Conservation (phyloP, 805 yeast species). For the Metschnikowia bowlesiae region DNA sequence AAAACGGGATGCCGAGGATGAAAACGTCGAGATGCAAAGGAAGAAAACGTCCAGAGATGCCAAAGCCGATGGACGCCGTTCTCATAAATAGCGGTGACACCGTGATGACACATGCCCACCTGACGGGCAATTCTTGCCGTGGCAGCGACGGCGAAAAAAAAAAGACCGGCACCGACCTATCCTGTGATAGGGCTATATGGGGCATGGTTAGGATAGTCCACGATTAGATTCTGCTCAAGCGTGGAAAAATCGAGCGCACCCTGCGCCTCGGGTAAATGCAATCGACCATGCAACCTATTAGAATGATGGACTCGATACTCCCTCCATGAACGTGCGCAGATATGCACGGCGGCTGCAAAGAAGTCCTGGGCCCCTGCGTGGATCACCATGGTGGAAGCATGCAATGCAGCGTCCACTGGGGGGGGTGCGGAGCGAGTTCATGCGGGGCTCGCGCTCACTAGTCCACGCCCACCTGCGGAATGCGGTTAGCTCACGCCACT, state of each 20-base stretch:
- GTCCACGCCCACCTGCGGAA: neutral
- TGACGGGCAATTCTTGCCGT: constrained; percentile 3
- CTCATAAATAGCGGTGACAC: neutral
- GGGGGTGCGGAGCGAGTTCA: neutral
- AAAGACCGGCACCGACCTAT: neutral
- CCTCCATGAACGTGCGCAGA: neutral
- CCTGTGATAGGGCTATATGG: neutral
- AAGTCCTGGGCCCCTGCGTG: constrained; percentile 2
- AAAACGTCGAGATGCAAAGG: neutral
- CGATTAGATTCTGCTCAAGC: constrained; percentile 1
- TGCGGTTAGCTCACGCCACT: neutral
- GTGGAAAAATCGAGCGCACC: neutral
- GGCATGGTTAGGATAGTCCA: neutral
- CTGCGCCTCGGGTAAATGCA: neutral
- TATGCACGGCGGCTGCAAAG: constrained; percentile 5
- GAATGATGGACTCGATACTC: neutral
- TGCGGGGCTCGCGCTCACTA: neutral
- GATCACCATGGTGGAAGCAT: constrained; percentile 1
- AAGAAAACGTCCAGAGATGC: neutral
- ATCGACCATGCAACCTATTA: constrained; percentile 3
- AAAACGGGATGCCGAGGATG: too few species aligned
- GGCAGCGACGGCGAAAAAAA: constrained; percentile 1
- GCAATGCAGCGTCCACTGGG: neutral
- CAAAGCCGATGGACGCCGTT: neutral
- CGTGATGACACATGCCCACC: neutral